Conservation (phyloP, 345 rosid genomes). For the Camelina neglecta region DNA sequence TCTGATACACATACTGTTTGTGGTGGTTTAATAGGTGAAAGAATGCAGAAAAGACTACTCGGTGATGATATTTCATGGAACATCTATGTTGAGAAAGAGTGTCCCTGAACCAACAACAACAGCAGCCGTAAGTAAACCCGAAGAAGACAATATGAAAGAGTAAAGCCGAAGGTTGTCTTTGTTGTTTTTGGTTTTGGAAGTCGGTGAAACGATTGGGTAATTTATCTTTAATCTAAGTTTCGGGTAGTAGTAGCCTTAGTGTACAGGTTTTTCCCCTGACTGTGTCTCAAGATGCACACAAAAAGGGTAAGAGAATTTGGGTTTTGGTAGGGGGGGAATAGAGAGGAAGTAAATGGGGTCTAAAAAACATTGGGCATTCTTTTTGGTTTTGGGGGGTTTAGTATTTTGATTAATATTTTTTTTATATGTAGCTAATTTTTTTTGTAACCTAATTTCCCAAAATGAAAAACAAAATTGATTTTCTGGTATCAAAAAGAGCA, state of each 20-base stretch:
- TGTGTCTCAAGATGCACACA: conserved; percentile 21
- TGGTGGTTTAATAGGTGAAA: conserved; percentile 26
- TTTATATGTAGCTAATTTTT: conserved; percentile 11
- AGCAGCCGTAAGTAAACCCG: conserved; percentile 36
- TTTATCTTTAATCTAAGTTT: conserved; percentile 4
- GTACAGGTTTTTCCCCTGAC: conserved; percentile 27
- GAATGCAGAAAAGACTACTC: conserved; percentile 62
- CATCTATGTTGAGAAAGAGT: conserved; percentile 74
- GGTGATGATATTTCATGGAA: conserved; percentile 82
- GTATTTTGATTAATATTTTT: background rate
- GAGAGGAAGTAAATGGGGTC: background rate
- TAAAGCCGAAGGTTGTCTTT: conserved; percentile 21
- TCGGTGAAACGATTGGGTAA: background rate
- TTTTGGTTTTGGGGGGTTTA: background rate
- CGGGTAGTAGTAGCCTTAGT: conserved; percentile 26
- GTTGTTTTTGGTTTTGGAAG: conserved; percentile 4
- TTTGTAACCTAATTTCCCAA: background rate
- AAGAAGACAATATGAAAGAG: conserved; percentile 38
- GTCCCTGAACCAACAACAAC: conserved; percentile 51
- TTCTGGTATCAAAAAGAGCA: no score
- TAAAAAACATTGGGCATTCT: no score
- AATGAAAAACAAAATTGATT: no score
- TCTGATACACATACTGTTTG: conserved; percentile 24
- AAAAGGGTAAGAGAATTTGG: conserved; percentile 23
- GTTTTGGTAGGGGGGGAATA: conserved; percentile 30